phyloP scores from a whole-genome alignment of 495 filamentous ascomycete genomes.

The Xylaria scruposa region DNA sequence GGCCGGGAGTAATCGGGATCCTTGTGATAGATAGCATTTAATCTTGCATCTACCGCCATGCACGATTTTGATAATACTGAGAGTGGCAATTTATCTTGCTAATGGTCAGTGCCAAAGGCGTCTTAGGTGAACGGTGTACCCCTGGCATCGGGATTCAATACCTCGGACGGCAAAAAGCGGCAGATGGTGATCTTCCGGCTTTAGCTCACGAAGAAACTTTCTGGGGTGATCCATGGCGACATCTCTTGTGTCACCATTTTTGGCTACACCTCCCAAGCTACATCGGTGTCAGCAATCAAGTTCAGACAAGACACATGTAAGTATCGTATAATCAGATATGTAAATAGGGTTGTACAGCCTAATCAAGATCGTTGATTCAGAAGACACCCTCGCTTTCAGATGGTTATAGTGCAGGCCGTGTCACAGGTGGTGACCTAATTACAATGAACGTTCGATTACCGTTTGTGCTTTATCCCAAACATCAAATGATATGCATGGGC shows the following conservation, averaged over 20 bases:
- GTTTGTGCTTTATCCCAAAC: background rate
- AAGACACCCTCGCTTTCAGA: background rate
- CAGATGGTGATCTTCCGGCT: background rate
- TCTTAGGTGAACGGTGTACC: conserved; percentile 12
- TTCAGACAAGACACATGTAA: conserved; percentile 17
- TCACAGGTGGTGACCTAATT: conserved; percentile 12
- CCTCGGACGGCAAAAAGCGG: background rate
- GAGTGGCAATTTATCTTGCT: background rate
- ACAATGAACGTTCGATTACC: background rate
- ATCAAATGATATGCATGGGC: background rate
- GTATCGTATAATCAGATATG: background rate
- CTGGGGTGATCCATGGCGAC: background rate
- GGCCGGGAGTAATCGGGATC: conserved; percentile 21
- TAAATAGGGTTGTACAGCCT: conserved; percentile 13
- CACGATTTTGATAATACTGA: conserved; percentile 4
- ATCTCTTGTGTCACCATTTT: background rate
- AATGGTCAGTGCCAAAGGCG: background rate
- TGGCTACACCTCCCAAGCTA: background rate
- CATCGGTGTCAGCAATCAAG: conserved; percentile 5
- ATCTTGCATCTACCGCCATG: conserved; percentile 19
- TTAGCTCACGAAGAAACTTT: background rate
- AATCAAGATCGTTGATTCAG: background rate
- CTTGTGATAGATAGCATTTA: background rate
- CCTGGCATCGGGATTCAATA: conserved; percentile 12
- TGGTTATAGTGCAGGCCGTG: background rate